These are phyloP conservation scores for Aschersonia sp. DNA, from an alignment of 2,329 filamentous ascomycete species.

Conservation along the genomic window DNA sequence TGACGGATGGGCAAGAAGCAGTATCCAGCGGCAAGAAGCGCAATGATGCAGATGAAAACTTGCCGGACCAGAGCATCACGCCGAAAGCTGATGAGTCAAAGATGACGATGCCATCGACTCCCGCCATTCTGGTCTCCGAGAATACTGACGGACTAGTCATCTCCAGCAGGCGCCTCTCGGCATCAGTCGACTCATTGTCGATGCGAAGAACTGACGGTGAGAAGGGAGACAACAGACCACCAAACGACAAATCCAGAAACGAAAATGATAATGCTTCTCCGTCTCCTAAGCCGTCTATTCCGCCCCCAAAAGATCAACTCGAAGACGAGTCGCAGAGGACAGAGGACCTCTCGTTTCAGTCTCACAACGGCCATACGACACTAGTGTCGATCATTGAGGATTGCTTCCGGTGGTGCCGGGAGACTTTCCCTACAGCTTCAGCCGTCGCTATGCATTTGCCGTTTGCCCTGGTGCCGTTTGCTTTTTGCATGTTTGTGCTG, in stretches of 20 bases:
- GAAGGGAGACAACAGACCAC: background rate
- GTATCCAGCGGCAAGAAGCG: background rate
- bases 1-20: background rate
- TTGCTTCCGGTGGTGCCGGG: constrained; percentile 43
- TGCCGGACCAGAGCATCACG: background rate
- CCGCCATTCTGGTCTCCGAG: constrained; percentile 7
- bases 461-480: constrained; percentile 54
- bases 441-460: constrained; percentile 53
- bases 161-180: background rate
- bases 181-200: background rate
- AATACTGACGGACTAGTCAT: constrained; percentile 6
- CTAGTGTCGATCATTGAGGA: constrained; percentile 34
- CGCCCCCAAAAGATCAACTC: background rate
- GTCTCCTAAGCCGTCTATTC: background rate
- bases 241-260: background rate
- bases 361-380: constrained; percentile 20
- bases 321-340: background rate
- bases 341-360: constrained; percentile 3
- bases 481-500: constrained; percentile 61
- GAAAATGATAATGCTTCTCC: constrained; percentile 1
- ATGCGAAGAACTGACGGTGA: background rate
- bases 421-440: constrained; percentile 57
- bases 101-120: constrained; percentile 1
- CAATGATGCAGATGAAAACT: background rate
- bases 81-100: background rate